phyloP scores from a whole-genome alignment of 148 eudicot species.

The Limonium bicolor region DNA sequence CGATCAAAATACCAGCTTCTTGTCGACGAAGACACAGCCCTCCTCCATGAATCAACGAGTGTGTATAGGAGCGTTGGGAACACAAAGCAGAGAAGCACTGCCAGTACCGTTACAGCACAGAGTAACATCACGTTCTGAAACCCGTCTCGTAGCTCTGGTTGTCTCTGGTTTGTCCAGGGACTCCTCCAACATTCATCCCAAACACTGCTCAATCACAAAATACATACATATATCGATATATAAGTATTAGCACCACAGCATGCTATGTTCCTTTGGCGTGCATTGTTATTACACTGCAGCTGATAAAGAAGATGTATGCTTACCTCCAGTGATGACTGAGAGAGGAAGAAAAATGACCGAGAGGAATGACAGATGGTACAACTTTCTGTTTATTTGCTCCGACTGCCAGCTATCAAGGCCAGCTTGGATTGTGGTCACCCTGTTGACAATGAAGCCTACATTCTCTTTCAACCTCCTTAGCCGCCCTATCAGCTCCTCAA shows the following conservation, averaged over 20 bases:
- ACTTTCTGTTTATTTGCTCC: conserved; percentile 81
- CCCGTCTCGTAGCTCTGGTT: conserved; percentile 52
- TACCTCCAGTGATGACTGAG: conserved; percentile 91
- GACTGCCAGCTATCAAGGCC: conserved; percentile 97
- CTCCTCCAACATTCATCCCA: conserved; percentile 99
- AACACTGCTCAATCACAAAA: conserved; percentile 40
- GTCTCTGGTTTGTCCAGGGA: conserved; percentile 73
- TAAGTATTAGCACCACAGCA: no score
- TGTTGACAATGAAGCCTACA: conserved; percentile 86
- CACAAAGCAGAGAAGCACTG: conserved; percentile 62
- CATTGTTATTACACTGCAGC: not conserved
- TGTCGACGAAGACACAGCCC: no score
- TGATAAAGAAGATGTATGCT: not conserved
- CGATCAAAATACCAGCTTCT: conserved; percentile 58
- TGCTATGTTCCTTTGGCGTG: not conserved
- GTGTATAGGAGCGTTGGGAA: conserved; percentile 48
- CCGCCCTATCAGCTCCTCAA: conserved; percentile 75
- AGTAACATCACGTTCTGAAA: conserved; percentile 62
- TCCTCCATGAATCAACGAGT: conserved; percentile 48
- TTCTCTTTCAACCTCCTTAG: conserved; percentile 87
- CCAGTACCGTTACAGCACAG: conserved; percentile 36
- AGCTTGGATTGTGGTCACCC: conserved; percentile 84
- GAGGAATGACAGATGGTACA: conserved; percentile 82
- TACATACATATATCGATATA: not conserved
- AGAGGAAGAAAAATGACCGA: conserved; percentile 89